Evolutionary conservation across 78 protist genomes (phyloP), one percentile per base, ranked within the genome.

Genomic region (Emiliania huxleyi): DNA sequence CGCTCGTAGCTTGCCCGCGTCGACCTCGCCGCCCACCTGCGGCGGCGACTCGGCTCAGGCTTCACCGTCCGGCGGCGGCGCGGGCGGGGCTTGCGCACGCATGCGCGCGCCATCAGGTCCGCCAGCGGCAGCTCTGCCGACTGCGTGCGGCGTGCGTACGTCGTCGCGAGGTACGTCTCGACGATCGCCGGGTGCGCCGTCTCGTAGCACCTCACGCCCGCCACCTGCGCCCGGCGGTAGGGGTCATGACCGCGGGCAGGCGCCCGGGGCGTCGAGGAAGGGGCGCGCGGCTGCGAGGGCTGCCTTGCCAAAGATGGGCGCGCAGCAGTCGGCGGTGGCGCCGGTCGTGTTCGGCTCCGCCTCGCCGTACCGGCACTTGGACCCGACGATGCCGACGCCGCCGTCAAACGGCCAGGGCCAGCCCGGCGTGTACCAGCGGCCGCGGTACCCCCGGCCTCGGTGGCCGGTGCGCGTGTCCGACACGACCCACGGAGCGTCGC

Each of bases 381-480:
- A 29, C 52, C 22, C 33, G 18, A 79, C 25, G 29, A 42, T 49
- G 52, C 87, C 87, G 12, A 79, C 87, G 48, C 87, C 87, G 22
- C 29, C 35, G 33, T 25, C 19, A 33, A 79, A 79, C 2, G 87
- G 87, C 87, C 87, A 79, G 35, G 87, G 87, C 87, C 87, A 79
- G 46, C 87, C 87, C 29, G 87, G 87, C 44, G 87, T 42, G 43
- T 37, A 11, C 49, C 87, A 40, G 12, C 1, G 19, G 48, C n/a
- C 15, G 21, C 19, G 0, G n/a, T 42, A 79, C 44, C 83, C 83
- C 43, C 6, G 37, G 40, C 83, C 83, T 6, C 44, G 42, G 43
- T 73, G 2, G 23, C 83, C 83, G 19, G 83, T 73, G 23, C 40
- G 2, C 19, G 33, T 3, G 42, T 73, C 83, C 33, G 83, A 37